Evolutionary conservation across 2,329 filamentous ascomycete genomes (phyloP), one percentile per base, ranked within the genome.

Genomic region (Ceratocystis lukuohia): DNA sequence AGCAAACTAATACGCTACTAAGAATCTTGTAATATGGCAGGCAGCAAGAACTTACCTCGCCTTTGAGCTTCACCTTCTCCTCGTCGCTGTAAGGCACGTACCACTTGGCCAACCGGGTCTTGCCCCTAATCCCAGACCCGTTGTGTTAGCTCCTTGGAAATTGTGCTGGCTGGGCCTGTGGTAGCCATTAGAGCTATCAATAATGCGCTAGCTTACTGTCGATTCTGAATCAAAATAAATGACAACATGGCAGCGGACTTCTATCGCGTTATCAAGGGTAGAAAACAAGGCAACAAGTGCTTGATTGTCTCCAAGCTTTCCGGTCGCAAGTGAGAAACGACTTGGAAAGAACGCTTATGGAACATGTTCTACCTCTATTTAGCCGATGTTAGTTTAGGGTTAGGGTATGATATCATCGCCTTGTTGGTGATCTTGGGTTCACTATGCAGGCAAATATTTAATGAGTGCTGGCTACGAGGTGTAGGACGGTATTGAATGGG

Each of bases 71-170:
- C 76, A 99, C 90, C 81, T 99, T 99, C 76, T 99, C 91, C 76
- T 97, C 93, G 81, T 99, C 94, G 78, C 87, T 95, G 80, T 96
- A 99, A 69, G 94, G 93, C 71, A 89, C 90, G 81, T 99, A 99
- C 93, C 93, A 99, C 80, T 99, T 99, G 70, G 94, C 94, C 70
- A 99, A 84, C 72, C 94, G 89, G 72, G 94, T 99, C 81, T 99
- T 99, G 78, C 94, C 94, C 83, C 93, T 96, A 70, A 41, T 64
- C 50, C 50, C 44, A 62, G 20, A 30, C n/a, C 17, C 28, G 56
- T 59, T 30, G 28, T 57, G 41, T 61, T 20, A 64, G 53, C 61
- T 61, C n/a, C 20, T 37, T 46, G n/a, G 45, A 30, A n/a, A n/a
- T 59, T 15, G n/a, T 33, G 56, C 20, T 48, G 22, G 20, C 37